Evolutionary conservation across 2,329 filamentous ascomycete species (phyloP), one percentile per base, ranked within the genome.

Genomic region (Xenoacremonium recifei): DNA sequence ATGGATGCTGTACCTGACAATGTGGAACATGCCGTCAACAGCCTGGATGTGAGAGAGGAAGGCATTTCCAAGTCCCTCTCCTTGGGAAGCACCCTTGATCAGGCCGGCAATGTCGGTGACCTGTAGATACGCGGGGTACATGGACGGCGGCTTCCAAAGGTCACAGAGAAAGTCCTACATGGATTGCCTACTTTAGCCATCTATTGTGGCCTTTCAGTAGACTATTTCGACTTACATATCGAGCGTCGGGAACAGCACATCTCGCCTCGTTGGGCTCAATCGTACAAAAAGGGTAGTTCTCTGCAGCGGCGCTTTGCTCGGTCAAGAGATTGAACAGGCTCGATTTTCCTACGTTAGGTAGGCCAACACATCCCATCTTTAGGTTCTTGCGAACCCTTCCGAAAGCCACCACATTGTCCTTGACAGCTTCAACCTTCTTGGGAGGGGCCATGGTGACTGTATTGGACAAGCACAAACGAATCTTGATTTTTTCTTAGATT

Each of bases 181-280:
- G 27, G 9, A 23, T 49, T 43, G 12, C 21, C 13, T 34, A 42
- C 4, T 25, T 54, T 6, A 51, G 41, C 20, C 16, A 34, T 33
- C 11, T 6, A 38, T 31, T n/a, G 18, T 21, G 15, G 6, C 9
- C 4, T 30, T 30, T 7, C 1, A 29, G 19, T 19, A 6, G n/a
- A 35, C 20, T 9, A n/a, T 15, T 20, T 37, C 34, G 17, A 60
- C 67, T 55, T 54, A 70, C 68, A 52, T 71, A 71, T 64, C 69
- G 58, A 37, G 54, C 59, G 49, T 72, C 69, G 2, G 69, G 69
- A 37, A 72, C 69, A 41, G 65, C 59, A 59, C 69, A 71, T 52
- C 69, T 65, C 39, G 68, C 68, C 56, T 71, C 68, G 18, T 72
- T 71, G 29, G 69, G 69, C 59, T 72, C 69, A 57, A 72, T 72